Evolutionary conservation across 306 rosid genomes (phyloP).

Genomic region (Cucurbita argyrosperma): DNA sequence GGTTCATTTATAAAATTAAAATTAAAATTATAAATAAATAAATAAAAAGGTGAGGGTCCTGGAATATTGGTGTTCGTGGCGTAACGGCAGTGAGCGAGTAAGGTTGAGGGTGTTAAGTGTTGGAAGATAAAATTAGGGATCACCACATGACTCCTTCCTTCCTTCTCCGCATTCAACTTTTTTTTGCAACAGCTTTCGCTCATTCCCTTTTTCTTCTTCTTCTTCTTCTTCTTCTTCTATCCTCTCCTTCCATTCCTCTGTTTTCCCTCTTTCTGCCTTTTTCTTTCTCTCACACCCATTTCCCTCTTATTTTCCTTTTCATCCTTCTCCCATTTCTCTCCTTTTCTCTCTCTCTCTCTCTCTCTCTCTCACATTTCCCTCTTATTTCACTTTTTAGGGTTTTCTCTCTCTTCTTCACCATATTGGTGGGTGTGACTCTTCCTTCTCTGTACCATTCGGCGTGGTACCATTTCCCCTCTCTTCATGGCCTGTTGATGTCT

Average conservation of each 20-base stretch:
- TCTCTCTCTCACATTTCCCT: too few relatives aligned
- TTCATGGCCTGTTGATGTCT: conserved; percentile 38
- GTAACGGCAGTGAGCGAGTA: too few relatives aligned
- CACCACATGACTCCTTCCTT: conserved; percentile 63
- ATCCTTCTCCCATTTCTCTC: background rate
- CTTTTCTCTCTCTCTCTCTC: conserved; percentile 11
- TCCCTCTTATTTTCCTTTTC: background rate
- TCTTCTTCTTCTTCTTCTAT: background rate
- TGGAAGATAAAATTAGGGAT: conserved; percentile 29
- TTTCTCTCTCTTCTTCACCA: conserved; percentile 5
- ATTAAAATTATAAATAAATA: too few relatives aligned
- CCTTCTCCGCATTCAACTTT: background rate
- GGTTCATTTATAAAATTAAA: too few relatives aligned
- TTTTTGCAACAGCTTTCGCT: conserved; percentile 1
- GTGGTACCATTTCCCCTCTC: background rate
- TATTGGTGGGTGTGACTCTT: background rate
- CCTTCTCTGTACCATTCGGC: conserved; percentile 3
- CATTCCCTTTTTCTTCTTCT: background rate
- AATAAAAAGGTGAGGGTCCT: conserved; percentile 10
- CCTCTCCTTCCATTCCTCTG: background rate
- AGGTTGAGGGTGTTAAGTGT: conserved; percentile 21
- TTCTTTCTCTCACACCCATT: conserved; percentile 26
- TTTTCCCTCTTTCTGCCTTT: conserved; percentile 16
- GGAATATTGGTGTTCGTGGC: conserved; percentile 40
- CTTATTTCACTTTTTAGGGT: conserved; percentile 18